Evolutionary conservation across 148 eudicot genomes (phyloP).

Genomic region (Cornus kousa): DNA sequence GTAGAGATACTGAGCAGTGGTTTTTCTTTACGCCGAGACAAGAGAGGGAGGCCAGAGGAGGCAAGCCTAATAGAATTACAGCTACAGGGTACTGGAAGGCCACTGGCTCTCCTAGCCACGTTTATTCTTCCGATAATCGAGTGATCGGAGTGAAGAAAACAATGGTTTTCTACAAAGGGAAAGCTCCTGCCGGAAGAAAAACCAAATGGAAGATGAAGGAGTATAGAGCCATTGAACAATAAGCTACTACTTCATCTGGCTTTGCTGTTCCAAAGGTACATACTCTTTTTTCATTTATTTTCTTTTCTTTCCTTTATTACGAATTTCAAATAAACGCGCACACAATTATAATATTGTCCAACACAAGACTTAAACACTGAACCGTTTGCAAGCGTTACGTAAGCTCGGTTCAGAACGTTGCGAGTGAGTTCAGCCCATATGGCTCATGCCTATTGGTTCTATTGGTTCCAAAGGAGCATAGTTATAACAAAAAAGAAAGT

Average conservation of each 20-base stretch:
- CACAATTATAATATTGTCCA: too few relatives aligned
- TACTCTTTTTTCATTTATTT: not conserved
- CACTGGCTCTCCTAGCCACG: constrained; percentile 51
- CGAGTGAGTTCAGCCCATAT: too few relatives aligned
- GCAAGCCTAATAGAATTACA: constrained; percentile 48
- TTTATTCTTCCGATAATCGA: constrained; percentile 32
- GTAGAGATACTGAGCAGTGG: constrained; percentile 53
- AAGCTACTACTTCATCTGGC: constrained; percentile 11
- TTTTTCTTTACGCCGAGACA: constrained; percentile 51
- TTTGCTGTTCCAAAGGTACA: constrained; percentile 35
- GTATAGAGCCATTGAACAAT: constrained; percentile 40
- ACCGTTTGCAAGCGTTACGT: too few relatives aligned
- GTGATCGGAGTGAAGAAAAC: constrained; percentile 55
- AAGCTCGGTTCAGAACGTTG: too few relatives aligned
- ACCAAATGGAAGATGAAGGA: constrained; percentile 68
- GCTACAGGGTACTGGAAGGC: constrained; percentile 62
- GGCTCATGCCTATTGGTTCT: too few relatives aligned
- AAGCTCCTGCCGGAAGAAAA: constrained; percentile 46
- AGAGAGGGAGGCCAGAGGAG: constrained; percentile 55
- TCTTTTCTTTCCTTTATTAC: too few relatives aligned
- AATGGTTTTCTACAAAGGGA: constrained; percentile 61
- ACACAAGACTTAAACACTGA: too few relatives aligned
- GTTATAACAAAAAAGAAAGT: too few relatives aligned
- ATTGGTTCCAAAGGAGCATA: too few relatives aligned
- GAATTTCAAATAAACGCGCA: too few relatives aligned